Conservation (phyloP, 2,329 filamentous ascomycete species). For the Elsinoe fawcettii region DNA sequence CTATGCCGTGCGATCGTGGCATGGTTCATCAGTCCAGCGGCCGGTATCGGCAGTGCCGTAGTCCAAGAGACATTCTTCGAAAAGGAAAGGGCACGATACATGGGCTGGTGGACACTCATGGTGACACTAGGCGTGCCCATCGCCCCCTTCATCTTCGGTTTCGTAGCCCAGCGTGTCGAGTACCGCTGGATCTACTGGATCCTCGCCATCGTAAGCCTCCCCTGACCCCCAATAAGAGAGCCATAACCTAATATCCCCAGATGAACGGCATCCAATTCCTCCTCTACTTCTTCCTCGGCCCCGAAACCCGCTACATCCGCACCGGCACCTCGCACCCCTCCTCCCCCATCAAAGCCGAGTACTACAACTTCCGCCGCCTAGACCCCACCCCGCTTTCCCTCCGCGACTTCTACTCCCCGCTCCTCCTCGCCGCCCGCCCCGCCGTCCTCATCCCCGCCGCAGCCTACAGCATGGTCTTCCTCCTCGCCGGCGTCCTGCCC, state of each 20-base stretch:
- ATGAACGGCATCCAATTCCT: constrained; percentile 49
- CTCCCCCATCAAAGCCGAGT: constrained; percentile 36
- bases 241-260: constrained; percentile 25
- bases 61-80: constrained; percentile 51
- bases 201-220: constrained; percentile 42
- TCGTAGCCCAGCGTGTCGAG: constrained; percentile 42
- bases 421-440: constrained; percentile 38
- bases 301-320: constrained; percentile 47
- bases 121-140: constrained; percentile 42
- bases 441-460: constrained; percentile 43
- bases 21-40: constrained; percentile 50
- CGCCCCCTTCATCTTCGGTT: constrained; percentile 33
- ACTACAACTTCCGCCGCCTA: constrained; percentile 39
- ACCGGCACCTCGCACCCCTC: constrained; percentile 28
- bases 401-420: constrained; percentile 45
- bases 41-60: constrained; percentile 47
- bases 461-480: constrained; percentile 50
- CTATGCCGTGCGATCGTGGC: constrained; percentile 44
- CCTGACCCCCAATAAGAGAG: not conserved
- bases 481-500: constrained; percentile 44
- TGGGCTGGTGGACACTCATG: constrained; percentile 50
- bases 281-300: constrained; percentile 46
- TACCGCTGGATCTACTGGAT: constrained; percentile 54
- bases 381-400: constrained; percentile 42
- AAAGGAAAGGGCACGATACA: constrained; percentile 45